Percentiles rank a stretch among this genome's conserved stretches.
Conservation (phyloP, 257 asterid genomes). For the Forsythia viridissima region DNA sequence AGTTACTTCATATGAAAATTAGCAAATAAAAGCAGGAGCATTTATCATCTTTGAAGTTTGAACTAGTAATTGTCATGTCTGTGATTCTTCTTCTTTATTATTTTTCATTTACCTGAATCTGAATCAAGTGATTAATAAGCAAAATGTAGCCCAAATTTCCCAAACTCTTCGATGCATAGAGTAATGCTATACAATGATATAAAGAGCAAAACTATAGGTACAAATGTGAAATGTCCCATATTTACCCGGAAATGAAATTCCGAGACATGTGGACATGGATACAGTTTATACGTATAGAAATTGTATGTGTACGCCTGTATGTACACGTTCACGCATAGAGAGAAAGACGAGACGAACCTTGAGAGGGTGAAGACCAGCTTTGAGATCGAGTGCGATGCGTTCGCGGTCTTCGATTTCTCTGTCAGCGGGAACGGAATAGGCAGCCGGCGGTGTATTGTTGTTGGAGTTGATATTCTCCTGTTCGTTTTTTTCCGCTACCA, state of each 20-base stretch:
- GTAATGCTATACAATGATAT: neutral
- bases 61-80: neutral
- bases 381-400: slow-evolving; percentile 72
- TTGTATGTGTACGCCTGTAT: neutral
- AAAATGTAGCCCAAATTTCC: neutral
- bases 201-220: neutral
- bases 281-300: neutral
- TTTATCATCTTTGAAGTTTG: neutral
- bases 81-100: neutral
- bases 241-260: neutral
- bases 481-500: slow-evolving; percentile 51
- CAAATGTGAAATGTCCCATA: neutral
- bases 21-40: neutral
- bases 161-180: neutral
- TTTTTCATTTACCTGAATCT: neutral
- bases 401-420: slow-evolving; percentile 53
- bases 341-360: slow-evolving; percentile 44
- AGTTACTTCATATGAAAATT: neutral
- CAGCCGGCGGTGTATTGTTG: slow-evolving; percentile 1
- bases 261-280: neutral
- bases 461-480: slow-evolving; percentile 29
- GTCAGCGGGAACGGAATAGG: slow-evolving; percentile 19
- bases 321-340: neutral
- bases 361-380: slow-evolving; percentile 92
- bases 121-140: neutral